phyloP scores from a whole-genome alignment of 164 flowering plant species.

The Dillenia turbinata region DNA sequence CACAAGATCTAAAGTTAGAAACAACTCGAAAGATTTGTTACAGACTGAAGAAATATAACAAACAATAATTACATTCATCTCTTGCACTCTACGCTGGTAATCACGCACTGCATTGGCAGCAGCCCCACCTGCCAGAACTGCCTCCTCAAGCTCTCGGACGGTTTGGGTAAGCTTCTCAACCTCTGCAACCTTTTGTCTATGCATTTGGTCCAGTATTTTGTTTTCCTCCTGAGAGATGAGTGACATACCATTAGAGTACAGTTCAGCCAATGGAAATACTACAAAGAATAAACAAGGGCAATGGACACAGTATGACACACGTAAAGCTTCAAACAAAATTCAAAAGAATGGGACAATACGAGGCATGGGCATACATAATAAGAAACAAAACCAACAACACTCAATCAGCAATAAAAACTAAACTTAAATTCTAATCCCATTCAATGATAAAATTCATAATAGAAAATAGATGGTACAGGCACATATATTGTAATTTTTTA shows the following conservation, averaged over 20 bases:
- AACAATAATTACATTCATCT: constrained; percentile 53
- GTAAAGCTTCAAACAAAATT: not conserved
- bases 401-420: no score
- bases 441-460: no score
- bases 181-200: constrained; percentile 63
- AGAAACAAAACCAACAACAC: no score
- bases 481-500: no score
- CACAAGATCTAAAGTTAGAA: constrained; percentile 7
- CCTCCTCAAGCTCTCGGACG: constrained; percentile 71
- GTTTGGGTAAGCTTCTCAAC: constrained; percentile 73
- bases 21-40: not conserved
- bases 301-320: not conserved
- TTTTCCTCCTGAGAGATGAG: constrained; percentile 50
- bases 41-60: not conserved
- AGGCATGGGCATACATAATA: no score
- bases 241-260: not conserved
- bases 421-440: no score
- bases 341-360: not conserved
- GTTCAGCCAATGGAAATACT: not conserved
- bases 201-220: constrained; percentile 67
- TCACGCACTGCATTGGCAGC: constrained; percentile 82
- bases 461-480: no score
- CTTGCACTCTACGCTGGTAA: constrained; percentile 63
- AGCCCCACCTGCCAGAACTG: constrained; percentile 73
- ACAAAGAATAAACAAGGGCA: not conserved